Conservation (phyloP, 352 stramenopile species). For the Globisporangium canariense region DNA sequence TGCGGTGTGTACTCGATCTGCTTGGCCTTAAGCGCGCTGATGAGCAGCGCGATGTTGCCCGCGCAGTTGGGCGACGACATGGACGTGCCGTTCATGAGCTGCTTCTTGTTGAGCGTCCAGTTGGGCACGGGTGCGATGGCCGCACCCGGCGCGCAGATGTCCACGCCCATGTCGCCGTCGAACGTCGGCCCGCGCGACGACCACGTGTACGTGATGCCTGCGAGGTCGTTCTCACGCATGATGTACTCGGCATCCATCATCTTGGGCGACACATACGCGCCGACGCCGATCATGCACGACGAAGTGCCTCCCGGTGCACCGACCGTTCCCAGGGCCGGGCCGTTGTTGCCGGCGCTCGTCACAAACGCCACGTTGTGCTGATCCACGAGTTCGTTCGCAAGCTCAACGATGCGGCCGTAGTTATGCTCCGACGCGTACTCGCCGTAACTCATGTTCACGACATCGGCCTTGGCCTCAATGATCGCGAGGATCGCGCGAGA, state of each 20-base stretch:
- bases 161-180: constrained; percentile 90
- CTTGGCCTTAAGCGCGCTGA: constrained; percentile 88
- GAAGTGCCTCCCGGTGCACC: constrained; percentile 90
- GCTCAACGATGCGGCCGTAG: constrained; percentile 84
- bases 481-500: constrained; percentile 90
- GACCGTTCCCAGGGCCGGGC: constrained; percentile 93
- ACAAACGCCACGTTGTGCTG: constrained; percentile 94
- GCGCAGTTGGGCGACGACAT: constrained; percentile 95
- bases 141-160: constrained; percentile 92
- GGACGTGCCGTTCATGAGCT: constrained; percentile 97
- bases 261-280: constrained; percentile 92
- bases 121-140: constrained; percentile 94
- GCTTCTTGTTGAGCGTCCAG: constrained; percentile 94
- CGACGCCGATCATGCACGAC: constrained; percentile 89
- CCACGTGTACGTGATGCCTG: constrained; percentile 88
- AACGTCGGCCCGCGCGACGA: constrained; percentile 90
- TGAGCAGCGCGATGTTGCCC: constrained; percentile 91
- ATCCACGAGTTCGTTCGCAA: constrained; percentile 89
- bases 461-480: constrained; percentile 84
- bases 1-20: constrained; percentile 81
- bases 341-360: constrained; percentile 94
- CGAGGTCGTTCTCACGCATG: constrained; percentile 67
- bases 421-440: constrained; percentile 90
- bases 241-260: constrained; percentile 94
- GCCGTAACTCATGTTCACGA: constrained; percentile 97